phyloP scores from a whole-genome alignment of 1,284 basidiomycete genomes.

The Rhodotorula sp. region DNA sequence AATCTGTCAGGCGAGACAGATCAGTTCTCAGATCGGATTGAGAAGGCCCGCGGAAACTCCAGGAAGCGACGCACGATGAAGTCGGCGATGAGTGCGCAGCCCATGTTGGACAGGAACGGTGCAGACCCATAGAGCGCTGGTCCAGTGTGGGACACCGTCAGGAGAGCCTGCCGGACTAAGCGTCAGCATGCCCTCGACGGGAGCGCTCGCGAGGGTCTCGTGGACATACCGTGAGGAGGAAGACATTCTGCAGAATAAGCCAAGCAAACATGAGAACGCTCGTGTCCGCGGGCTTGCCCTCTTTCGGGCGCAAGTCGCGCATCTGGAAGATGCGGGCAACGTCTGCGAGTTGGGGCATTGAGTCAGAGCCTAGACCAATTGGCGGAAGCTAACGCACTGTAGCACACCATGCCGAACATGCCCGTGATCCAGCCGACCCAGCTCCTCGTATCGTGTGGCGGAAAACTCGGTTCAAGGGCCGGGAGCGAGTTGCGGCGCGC shows the following conservation, averaged over 20 bases:
- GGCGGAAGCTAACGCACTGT: background rate
- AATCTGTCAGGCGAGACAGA: background rate
- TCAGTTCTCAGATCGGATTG: background rate
- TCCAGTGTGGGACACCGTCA: background rate
- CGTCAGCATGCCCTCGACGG: too few species aligned
- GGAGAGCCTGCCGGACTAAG: background rate
- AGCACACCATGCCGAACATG: background rate
- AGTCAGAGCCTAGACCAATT: too few species aligned
- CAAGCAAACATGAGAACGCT: background rate
- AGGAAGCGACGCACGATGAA: background rate
- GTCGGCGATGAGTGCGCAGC: background rate
- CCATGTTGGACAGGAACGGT: background rate
- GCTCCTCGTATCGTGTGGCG: background rate
- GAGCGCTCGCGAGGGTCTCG: too few species aligned
- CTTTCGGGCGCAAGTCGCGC: background rate
- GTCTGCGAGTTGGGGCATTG: background rate
- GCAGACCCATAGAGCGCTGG: background rate
- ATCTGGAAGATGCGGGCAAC: background rate
- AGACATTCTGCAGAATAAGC: slow-evolving; percentile 1
- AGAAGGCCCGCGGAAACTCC: background rate
- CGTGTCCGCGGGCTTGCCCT: background rate
- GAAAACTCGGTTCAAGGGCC: background rate
- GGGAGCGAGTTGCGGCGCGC: background rate
- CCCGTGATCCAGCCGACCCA: background rate
- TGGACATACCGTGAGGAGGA: background rate